Evolutionary conservation across 768 basidiomycete species (phyloP), one percentile per base, ranked within the genome.

Genomic region (Calvatia gigantea): DNA sequence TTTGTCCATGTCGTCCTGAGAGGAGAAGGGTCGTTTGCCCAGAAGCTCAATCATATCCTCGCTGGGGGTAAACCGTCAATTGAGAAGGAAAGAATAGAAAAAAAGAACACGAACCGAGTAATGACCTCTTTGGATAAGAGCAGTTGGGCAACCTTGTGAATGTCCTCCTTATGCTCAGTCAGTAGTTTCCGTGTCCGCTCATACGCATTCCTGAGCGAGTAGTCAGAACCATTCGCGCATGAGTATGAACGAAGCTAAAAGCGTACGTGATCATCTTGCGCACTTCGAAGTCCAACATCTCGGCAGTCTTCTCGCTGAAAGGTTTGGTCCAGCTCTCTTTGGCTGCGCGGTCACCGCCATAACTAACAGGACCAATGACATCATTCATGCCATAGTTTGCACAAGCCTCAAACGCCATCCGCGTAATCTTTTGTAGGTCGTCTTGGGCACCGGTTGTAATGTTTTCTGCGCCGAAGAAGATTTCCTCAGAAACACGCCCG

Each of bases 401-500:
- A 59, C 90, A 93, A 3, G 89, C 90, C 71, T 98, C 94, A 60
- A 95, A 97, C 14, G 97, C 97, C 89, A 98, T 95, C 57, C 88
- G 84, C 3, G 97, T 98, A 59, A 99, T 96, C 75, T 98, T 98
- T 72, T 95, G 93, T 39, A 99, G 76, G 67, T 99, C 97, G 64
- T 99, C 97, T 73, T 98, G 94, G 2, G 97, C 97, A 58, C 97
- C 97, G 2, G 96, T 95, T 1, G 97, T 99, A 69, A 99, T 95
- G 62, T 93, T 91, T 65, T 87, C 88, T 4, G 67, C 57, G 17
- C 92, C 92, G 67, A 99, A 99, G 77, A 98, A 97, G 56, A 99
- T 95, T 71, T 99, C 97, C 72, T 99, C 97, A 0, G 95, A 90
- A 6, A 98, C 96, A 50, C 97, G 90, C 9, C 97, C 97, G 55